Percentiles rank a stretch among this genome's conserved stretches.
Evolutionary conservation across 257 asterid genomes (phyloP).

Genomic region (Phtheirospermum japonicum): DNA sequence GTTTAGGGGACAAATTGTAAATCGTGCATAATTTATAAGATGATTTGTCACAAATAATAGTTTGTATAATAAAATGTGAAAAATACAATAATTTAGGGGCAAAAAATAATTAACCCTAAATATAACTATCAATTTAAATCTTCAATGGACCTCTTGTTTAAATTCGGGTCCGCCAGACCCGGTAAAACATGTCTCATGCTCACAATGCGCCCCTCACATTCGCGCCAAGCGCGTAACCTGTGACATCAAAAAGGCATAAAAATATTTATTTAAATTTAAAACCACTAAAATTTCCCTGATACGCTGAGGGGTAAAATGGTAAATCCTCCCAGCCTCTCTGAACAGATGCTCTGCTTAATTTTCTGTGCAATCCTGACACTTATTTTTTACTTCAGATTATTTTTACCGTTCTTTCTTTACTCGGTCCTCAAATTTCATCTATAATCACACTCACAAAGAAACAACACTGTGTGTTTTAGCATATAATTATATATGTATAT

Average conservation of each 20-base stretch:
- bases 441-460: neutral
- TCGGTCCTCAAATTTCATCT: neutral
- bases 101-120: no score
- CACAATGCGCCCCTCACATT: slow-evolving; percentile 12
- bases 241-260: no score
- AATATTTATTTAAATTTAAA: no score
- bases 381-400: neutral
- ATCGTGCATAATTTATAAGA: no score
- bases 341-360: neutral
- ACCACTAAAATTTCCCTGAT: neutral
- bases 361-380: neutral
- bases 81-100: no score
- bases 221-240: slow-evolving; percentile 23
- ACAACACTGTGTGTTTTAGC: neutral
- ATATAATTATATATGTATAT: neutral
- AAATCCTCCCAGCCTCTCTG: neutral
- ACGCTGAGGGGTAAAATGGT: slow-evolving; percentile 6
- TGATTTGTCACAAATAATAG: no score
- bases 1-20: no score
- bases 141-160: no score
- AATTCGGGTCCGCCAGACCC: neutral
- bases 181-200: neutral
- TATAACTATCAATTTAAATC: no score
- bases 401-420: slow-evolving; percentile 4
- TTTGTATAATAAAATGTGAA: no score